phyloP scores from a whole-genome alignment of 2,329 filamentous ascomycete genomes.

The Cladophialophora psammophila region DNA sequence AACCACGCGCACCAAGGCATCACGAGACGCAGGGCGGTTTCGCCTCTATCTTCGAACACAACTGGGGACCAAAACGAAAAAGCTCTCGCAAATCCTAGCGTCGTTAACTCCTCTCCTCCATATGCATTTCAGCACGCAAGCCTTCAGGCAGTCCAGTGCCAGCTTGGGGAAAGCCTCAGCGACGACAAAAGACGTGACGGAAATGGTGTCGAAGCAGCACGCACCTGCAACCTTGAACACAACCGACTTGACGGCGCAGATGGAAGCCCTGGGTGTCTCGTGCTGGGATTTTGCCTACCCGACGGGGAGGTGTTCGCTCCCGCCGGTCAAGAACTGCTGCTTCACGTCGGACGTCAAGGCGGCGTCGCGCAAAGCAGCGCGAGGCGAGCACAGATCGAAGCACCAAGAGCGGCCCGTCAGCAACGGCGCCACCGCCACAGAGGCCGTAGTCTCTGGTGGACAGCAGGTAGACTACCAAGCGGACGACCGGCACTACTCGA shows the following conservation, averaged over 20 bases:
- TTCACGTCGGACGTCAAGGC: background rate
- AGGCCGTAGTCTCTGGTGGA: background rate
- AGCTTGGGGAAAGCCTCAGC: background rate
- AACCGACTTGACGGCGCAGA: background rate
- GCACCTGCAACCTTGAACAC: background rate
- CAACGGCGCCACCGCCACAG: background rate
- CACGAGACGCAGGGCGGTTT: background rate
- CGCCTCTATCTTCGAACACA: background rate
- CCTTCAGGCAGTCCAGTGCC: background rate
- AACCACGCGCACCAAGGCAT: background rate
- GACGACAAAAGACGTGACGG: background rate
- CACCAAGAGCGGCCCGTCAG: slow-evolving; percentile 2
- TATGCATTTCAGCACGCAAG: background rate
- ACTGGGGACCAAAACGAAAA: background rate
- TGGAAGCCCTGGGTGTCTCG: slow-evolving; percentile 26
- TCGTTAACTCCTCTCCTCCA: background rate
- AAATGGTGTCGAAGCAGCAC: slow-evolving; percentile 10
- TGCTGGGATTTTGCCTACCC: slow-evolving; percentile 35
- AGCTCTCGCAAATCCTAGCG: no score
- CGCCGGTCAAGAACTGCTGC: slow-evolving; percentile 15
- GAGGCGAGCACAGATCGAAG: slow-evolving; percentile 9
- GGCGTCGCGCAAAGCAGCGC: background rate
- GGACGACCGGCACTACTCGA: background rate
- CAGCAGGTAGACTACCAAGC: background rate
- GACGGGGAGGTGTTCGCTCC: slow-evolving; percentile 21